Evolutionary conservation across 352 stramenopile genomes (phyloP), one percentile per base, ranked within the genome.

Genomic region (Phytophthora megakarya): DNA sequence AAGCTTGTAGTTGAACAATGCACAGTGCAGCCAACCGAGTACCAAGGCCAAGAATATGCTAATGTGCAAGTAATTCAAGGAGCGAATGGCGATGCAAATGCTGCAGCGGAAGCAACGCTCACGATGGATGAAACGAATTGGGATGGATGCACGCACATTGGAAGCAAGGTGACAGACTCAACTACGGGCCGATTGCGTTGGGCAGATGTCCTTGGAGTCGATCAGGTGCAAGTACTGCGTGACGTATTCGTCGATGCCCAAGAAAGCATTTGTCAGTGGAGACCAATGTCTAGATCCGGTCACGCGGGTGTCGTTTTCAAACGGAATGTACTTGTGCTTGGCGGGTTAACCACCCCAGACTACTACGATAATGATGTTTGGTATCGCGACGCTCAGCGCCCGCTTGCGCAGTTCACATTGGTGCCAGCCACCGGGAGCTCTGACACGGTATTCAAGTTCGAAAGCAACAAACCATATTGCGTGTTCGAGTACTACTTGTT

Each of bases 401-500:
- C 84, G 1, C 73, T 73, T 19, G 78, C 84, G 5, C 72, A 84
- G 42, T 80, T 92, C 40, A 85, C 76, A 15, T 49, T 75, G 28
- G 59, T 74, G 22, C 84, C 84, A 12, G 50, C 64, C 2, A 91
- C 72, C 26, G 67, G 61, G 28, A 84, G 79, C 22, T 86, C 84
- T 11, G 75, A 91, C 30, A 97, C 78, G 12, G 63, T 76, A 19
- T 98, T 98, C 55, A 74, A 65, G 7, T 98, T 98, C 37, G 77
- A 85, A 33, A 93, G 86, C 53, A 90, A 98, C 57, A 88, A 98
- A 39, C 66, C 78, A 1, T 90, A 88, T 26, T 91, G 85, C 43
- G 81, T 97, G 26, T 98, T 98, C 61, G 89, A 98, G 70, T 98
- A 98, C 63, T 90, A 97, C 63, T 69, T 98, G 28, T 75, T 91